Base-by-base conservation (phyloP, 2,329 filamentous ascomycete species). In the Colletotrichum neosansevieriae region DNA sequence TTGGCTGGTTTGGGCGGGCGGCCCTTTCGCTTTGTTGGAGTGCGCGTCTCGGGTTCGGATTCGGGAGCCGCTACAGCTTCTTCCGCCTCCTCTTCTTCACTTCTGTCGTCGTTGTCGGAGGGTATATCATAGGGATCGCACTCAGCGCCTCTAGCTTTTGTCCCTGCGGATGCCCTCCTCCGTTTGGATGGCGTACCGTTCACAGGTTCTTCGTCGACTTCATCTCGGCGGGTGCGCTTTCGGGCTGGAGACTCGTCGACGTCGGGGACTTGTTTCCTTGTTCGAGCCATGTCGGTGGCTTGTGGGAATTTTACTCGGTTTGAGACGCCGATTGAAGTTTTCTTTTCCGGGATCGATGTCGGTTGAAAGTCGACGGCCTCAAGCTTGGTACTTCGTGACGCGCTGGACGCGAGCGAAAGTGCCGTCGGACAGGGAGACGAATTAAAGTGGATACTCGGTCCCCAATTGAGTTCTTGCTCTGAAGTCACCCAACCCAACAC, bases 11-110 rank as follows among this genome's bases (percentile, higher is more conserved):
- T 80, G 4, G 78, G 76, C 15, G 74, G 78, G n/a, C 79, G 75
- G 11, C 79, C 79, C 65, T 78, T 74, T 62, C 76, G 77, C 49
- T 75, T 74, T 15, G 71, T 77, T 5, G 78, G 79, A 0, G 80
- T 79, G 10, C 78, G 74, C 49, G 73, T 75, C 49, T 78, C 73
- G 9, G 71, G 74, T 49, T 73, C 73, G 3, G 70, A 34, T 51
- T 67, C 56, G 36, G 71, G 44, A 24, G 50, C 53, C 9, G 29
- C 29, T 29, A 6, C 29, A 7, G 29, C 29, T 29, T 29, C 29
- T 7, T 63, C 13, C n/a, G 70, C 51, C 3, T 62, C 56, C 17
- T 53, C 29, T n/a, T 59, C 60, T 12, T 70, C 64, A 40, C 69
- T 47, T 5, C 7, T 40, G 12, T 62, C 51, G 15, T 63, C 54